Evolutionary conservation across 2,329 filamentous ascomycete species (phyloP).

Genomic region (Beauveria asiatica): DNA sequence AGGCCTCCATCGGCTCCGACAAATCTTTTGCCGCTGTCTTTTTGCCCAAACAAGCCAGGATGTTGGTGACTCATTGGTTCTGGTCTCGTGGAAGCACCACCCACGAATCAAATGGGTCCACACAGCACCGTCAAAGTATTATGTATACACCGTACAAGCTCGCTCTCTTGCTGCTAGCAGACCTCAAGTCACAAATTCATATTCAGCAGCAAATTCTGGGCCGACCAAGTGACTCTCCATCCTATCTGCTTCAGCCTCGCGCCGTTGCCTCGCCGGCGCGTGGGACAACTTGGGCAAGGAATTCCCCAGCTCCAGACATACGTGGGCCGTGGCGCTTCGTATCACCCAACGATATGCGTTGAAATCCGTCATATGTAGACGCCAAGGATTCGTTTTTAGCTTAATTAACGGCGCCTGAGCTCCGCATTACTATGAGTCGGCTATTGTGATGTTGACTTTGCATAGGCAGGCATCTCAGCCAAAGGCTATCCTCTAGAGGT

Average conservation of each 20-base stretch:
- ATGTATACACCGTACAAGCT: background rate
- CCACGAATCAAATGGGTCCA: background rate
- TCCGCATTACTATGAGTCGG: background rate
- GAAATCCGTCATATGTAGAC: background rate
- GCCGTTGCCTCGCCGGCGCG: background rate
- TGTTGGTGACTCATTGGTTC: conserved; percentile 8
- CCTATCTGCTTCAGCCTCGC: background rate
- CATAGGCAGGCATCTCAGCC: too few species aligned
- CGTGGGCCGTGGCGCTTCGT: background rate
- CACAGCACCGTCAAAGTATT: background rate
- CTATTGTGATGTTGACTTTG: background rate
- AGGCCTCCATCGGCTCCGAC: conserved; percentile 6
- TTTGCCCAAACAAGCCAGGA: background rate
- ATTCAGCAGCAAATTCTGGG: background rate
- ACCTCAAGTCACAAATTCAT: background rate
- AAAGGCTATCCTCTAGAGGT: background rate
- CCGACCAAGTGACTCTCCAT: too few species aligned
- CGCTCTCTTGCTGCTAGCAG: background rate
- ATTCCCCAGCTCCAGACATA: conserved; percentile 3
- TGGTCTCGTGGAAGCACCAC: background rate
- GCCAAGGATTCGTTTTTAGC: background rate
- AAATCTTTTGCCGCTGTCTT: background rate
- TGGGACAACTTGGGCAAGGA: background rate
- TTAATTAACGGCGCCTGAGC: background rate
- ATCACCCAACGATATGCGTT: background rate